A percentile compares a stretch with the other conserved stretches of the same genome.
phyloP scores from a whole-genome alignment of 257 asterid species.

The Solanum stenotomum region DNA sequence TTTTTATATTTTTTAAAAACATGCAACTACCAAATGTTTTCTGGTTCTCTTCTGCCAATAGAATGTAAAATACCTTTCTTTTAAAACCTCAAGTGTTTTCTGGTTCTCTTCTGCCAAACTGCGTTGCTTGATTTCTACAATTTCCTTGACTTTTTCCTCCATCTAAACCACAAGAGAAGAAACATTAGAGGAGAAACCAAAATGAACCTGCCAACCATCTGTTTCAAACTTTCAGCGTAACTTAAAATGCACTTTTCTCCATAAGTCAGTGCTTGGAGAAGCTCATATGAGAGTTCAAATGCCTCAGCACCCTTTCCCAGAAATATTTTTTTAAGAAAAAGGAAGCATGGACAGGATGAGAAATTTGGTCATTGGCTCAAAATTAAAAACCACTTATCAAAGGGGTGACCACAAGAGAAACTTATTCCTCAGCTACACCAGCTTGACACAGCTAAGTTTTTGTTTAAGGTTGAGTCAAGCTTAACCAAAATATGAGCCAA shows the following conservation, averaged over 20 bases:
- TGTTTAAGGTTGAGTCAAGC: background rate
- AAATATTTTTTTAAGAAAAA: background rate
- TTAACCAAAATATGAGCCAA: background rate
- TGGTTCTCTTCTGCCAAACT: constrained; percentile 98
- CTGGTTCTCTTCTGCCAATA: background rate
- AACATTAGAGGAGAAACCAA: background rate
- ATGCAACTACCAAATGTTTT: background rate
- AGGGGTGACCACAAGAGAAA: background rate
- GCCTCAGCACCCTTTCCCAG: background rate
- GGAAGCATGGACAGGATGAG: background rate
- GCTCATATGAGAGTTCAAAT: background rate
- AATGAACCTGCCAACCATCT: background rate
- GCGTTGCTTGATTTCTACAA: constrained; percentile 96
- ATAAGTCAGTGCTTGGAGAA: background rate
- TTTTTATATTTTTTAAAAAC: background rate
- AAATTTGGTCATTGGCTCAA: background rate
- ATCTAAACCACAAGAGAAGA: constrained; percentile 37
- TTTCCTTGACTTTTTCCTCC: constrained; percentile 98
- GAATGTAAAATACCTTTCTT: constrained; percentile 60
- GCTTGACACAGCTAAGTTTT: background rate
- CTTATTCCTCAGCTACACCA: background rate
- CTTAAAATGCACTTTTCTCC: background rate
- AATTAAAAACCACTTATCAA: background rate
- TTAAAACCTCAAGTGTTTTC: constrained; percentile 84
- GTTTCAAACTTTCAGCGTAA: background rate